Conservation (phyloP, 768 basidiomycete species). For the Harrya chromipes region DNA sequence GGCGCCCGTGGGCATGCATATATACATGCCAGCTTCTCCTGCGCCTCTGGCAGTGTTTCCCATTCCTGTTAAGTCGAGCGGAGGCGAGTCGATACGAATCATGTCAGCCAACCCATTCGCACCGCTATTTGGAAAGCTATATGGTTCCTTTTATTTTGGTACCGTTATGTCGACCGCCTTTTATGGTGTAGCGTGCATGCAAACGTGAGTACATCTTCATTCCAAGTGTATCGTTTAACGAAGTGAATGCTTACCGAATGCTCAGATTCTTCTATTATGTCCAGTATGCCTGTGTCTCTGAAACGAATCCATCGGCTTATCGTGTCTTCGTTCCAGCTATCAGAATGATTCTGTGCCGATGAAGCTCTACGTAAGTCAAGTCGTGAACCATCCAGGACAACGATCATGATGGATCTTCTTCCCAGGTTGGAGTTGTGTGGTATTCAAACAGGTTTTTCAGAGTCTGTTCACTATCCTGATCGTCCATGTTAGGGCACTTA, state of each 20-base stretch:
- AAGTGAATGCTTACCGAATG: no score
- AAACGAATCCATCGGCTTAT: not conserved
- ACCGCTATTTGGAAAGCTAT: no score
- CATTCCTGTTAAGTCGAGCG: no score
- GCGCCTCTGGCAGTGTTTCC: no score
- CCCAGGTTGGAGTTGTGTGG: not conserved
- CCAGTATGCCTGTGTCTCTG: not conserved
- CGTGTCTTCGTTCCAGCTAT: not conserved
- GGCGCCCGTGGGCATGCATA: no score
- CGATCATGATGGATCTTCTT: not conserved
- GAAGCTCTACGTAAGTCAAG: not conserved
- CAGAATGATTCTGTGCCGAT: not conserved
- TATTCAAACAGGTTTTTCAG: not conserved
- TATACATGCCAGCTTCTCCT: no score
- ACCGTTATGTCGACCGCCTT: not conserved
- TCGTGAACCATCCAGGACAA: not conserved
- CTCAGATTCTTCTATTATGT: constrained; percentile 1
- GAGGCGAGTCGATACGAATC: no score
- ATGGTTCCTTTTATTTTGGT: not conserved
- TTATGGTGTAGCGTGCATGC: constrained; percentile 1
- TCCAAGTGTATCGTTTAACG: no score
- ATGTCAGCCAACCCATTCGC: no score
- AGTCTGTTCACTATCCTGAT: not conserved
- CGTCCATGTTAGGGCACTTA: not conserved
- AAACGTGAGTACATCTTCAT: not conserved